Conservation (phyloP, 805 yeast genomes). For the Maudiozyma barnettii region DNA sequence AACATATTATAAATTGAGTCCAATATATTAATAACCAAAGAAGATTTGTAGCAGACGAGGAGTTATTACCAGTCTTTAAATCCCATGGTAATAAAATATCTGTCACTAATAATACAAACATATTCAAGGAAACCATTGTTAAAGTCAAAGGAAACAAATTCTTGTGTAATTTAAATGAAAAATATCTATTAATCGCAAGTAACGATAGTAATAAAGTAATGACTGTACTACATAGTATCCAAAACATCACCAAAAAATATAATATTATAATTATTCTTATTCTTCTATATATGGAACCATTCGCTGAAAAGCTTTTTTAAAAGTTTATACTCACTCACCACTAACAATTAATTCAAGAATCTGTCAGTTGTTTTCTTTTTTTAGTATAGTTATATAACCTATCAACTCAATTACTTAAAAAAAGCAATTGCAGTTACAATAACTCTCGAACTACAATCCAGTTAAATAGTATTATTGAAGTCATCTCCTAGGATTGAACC, state of each 20-base stretch:
- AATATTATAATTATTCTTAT: too few relatives aligned
- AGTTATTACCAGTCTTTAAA: constrained; percentile 5
- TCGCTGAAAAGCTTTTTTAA: too few relatives aligned
- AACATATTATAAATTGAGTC: constrained; percentile 24
- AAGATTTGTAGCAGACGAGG: neutral
- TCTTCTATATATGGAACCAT: neutral
- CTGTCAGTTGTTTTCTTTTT: too few relatives aligned
- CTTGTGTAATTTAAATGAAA: constrained; percentile 23
- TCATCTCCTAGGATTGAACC: neutral
- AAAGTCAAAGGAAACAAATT: constrained; percentile 19
- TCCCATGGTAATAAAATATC: constrained; percentile 25
- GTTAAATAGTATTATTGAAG: too few relatives aligned
- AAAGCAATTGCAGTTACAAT: too few relatives aligned
- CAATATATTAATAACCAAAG: constrained; percentile 24
- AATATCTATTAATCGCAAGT: constrained; percentile 19
- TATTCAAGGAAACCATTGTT: constrained; percentile 15
- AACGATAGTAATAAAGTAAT: constrained; percentile 8
- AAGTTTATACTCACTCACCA: too few relatives aligned
- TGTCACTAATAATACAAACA: constrained; percentile 22
- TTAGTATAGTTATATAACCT: too few relatives aligned
- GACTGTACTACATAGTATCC: neutral
- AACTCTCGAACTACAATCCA: too few relatives aligned
- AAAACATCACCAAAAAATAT: neutral
- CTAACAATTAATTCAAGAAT: neutral
- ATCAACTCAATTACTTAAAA: too few relatives aligned